These are phyloP conservation scores for Podila epigama DNA, from an alignment of 192 early-diverging fungal species.

Conservation along the genomic window DNA sequence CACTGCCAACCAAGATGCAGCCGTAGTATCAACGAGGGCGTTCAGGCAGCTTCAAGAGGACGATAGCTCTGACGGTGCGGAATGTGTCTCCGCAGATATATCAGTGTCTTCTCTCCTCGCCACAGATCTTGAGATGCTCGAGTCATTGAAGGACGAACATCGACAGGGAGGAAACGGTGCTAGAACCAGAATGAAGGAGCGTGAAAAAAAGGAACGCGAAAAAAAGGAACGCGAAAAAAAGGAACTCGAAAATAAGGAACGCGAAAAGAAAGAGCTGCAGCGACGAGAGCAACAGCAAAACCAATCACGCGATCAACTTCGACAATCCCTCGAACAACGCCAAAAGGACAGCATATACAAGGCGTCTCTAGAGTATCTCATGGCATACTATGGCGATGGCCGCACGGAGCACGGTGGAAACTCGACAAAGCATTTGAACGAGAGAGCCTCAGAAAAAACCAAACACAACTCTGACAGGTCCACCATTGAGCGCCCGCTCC, in stretches of 20 bases:
- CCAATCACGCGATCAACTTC: not conserved
- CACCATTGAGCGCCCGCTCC: not conserved
- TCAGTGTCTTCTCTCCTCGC: not conserved
- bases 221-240: not conserved
- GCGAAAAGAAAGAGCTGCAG: not conserved
- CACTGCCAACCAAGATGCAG: no score
- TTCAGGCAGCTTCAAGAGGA: not conserved
- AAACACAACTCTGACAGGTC: not conserved
- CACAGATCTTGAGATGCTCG: not conserved
- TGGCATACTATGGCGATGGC: not conserved
- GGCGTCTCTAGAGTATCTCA: not conserved
- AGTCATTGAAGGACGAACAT: not conserved
- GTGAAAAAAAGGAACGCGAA: not conserved
- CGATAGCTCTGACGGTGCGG: not conserved
- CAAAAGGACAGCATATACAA: not conserved
- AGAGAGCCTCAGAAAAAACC: not conserved
- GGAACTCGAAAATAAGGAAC: not conserved
- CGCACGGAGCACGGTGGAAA: not conserved
- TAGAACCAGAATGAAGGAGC: not conserved
- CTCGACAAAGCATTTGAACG: not conserved
- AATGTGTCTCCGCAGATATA: not conserved
- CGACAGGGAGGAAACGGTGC: not conserved
- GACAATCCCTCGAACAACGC: not conserved
- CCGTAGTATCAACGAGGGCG: not conserved
- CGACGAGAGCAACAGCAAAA: not conserved